Conservation (phyloP, 2,329 filamentous ascomycete genomes). For the Exophiala oligosperma region DNA sequence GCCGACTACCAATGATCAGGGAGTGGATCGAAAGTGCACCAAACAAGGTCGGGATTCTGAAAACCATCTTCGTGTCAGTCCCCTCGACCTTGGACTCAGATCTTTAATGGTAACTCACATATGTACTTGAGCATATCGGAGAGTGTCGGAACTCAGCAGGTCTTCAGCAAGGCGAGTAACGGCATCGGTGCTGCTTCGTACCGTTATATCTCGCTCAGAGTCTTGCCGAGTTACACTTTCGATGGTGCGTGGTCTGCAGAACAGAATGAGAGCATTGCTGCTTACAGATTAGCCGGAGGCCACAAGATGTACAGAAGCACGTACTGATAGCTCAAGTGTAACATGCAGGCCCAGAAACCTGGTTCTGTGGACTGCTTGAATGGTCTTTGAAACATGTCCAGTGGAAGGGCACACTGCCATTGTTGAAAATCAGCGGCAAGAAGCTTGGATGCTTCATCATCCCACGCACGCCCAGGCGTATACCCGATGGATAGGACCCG, state of each 20-base stretch:
- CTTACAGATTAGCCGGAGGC: neutral
- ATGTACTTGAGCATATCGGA: conserved; percentile 7
- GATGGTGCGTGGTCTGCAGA: conserved; percentile 4
- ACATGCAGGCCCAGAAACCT: conserved; percentile 8
- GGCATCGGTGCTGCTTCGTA: conserved; percentile 11
- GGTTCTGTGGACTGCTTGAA: neutral
- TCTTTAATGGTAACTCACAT: conserved; percentile 3
- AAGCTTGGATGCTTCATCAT: neutral
- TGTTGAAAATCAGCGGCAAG: neutral
- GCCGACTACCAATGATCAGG: conserved; percentile 22
- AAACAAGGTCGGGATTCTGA: conserved; percentile 21
- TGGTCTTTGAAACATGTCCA: neutral
- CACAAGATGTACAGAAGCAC: neutral
- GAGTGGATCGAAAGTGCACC: conserved; percentile 19
- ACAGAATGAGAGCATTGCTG: conserved; percentile 4
- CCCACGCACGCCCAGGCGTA: conserved; percentile 5
- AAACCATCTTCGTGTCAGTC: conserved; percentile 1
- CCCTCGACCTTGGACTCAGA: neutral
- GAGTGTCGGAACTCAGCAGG: conserved; percentile 23
- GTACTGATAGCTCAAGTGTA: conserved; percentile 5
- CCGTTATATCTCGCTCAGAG: conserved; percentile 2
- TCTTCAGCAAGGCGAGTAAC: conserved; percentile 26
- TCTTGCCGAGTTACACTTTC: conserved; percentile 6
- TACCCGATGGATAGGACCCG: conserved; percentile 4
- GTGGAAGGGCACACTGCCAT: neutral